Evolutionary conservation across 2,329 filamentous ascomycete species (phyloP), one percentile per base, ranked within the genome.

Genomic region (Gliomastix tumulicola): DNA sequence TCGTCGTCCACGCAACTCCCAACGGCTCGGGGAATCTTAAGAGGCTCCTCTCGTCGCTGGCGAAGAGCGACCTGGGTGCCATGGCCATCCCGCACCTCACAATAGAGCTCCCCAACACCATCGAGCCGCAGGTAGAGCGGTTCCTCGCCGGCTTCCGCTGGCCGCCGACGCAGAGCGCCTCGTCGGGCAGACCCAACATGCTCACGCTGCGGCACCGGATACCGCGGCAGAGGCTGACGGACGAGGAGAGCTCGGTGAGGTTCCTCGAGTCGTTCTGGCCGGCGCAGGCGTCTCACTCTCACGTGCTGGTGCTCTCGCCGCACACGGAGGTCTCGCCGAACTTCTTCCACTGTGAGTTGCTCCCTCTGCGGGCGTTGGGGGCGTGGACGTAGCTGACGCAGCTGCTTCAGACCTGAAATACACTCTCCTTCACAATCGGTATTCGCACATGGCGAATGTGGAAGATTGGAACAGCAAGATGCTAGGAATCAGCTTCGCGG

Each of bases 261-360:
- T 85, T 90, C 40, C 63, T 95, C 6, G 89, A 97, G 62, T 84
- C 86, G 0, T 95, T 94, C 56, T 97, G 88, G 71, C 89, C 92
- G 3, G 62, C 67, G 4, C 68, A 78, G 40, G 68, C 78, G 6
- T 54, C 58, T 3, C 60, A 76, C 36, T 81, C 82, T 9, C 88
- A 96, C 55, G 76, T 95, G 3, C 69, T 98, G n/a, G 62, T 96
- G 3, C 72, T 98, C 6, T 89, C 88, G 6, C 78, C 89, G 2
- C 80, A 94, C 46, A 75, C 74, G 2, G 85, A 97, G 55, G 61
- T 97, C 1, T 84, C 86, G 1, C 79, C 82, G 2, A 74, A 84
- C 3, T 97, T 88, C 54, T 90, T 84, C 44, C 87, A 95, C 44
- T 95, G 74, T 76, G 57, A 52, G 70, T n/a, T 47, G 5, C n/a